Base-by-base conservation (phyloP, 192 early-diverging fungal genomes). In the Podila epigama region DNA sequence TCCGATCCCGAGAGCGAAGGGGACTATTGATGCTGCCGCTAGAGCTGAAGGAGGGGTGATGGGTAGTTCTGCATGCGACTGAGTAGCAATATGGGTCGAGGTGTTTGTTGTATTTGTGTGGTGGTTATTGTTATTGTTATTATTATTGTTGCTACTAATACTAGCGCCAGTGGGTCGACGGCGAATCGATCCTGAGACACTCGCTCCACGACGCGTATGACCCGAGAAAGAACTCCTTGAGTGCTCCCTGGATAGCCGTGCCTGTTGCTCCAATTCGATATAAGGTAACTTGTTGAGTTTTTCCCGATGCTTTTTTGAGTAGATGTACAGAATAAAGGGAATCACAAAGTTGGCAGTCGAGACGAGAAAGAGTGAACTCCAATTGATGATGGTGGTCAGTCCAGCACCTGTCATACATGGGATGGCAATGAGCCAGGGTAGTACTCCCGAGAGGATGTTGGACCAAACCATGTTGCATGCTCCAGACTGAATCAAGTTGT, bases 301-400 rank as follows among this genome's bases (percentile, higher is more conserved):
- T 33, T 68, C 70, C 27, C 48, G 63, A 37, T 79, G 64, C 33
- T 54, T 64, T 37, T 81, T 79, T 5, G 89, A 84, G 36, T 85
- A 86, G 48, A 92, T 84, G 60, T 83, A 93, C 15, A 93, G 79
- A 18, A 89, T 69, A 63, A 91, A 89, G 2, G 91, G 90, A 2
- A 90, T 78, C 33, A 90, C 82, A 63, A 90, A 91, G 68, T 91
- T 91, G 53, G 85, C 86, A n/a, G 78, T 78, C 32, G 88, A 92
- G 77, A 82, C 80, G 42, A 91, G 86, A 48, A 89, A 84, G 31
- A 92, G 58, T 58, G 84, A 88, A 20, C 84, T 84, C 88, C 88
- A 92, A 52, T 89, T 90, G n/a, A 85, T 80, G 39, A 92, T 84
- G 25, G 58, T 68, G 8, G 80, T 82, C 41, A 92, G 57, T 59